Evolutionary conservation across 108 stramenopile species (phyloP).

Genomic region (Cyclotella kingstonii): DNA sequence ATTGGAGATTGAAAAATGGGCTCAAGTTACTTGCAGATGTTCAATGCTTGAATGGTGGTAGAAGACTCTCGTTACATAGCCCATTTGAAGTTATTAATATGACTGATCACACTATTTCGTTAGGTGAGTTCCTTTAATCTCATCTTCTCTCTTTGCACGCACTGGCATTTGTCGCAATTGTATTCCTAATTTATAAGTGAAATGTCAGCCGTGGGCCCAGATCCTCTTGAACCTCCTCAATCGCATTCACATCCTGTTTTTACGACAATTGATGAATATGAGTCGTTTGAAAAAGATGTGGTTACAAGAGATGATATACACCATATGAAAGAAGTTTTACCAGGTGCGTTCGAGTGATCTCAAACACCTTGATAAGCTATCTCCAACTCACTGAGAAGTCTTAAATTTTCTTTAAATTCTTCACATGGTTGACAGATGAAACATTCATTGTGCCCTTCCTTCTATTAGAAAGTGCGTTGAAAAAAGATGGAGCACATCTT

Average conservation of each 20-base stretch:
- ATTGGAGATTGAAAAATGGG: constrained; percentile 83
- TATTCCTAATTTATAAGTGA: too few relatives aligned
- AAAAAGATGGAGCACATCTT: constrained; percentile 58
- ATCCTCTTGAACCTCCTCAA: constrained; percentile 49
- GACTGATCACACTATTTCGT: constrained; percentile 69
- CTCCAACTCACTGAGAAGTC: neutral
- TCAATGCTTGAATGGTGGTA: constrained; percentile 82
- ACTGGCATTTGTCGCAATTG: too few relatives aligned
- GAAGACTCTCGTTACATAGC: constrained; percentile 75
- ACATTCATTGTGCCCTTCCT: constrained; percentile 45
- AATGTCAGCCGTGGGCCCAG: constrained; percentile 73
- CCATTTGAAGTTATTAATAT: constrained; percentile 84
- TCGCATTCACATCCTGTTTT: too few relatives aligned
- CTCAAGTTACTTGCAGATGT: constrained; percentile 86
- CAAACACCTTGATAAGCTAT: neutral
- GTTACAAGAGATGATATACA: too few relatives aligned
- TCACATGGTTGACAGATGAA: constrained; percentile 1
- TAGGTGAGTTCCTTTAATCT: constrained; percentile 11
- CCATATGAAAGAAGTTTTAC: constrained; percentile 5
- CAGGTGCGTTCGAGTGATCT: constrained; percentile 13
- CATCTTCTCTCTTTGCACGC: constrained; percentile 31
- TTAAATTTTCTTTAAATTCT: neutral
- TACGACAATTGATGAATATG: too few relatives aligned
- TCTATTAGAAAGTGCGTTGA: constrained; percentile 70
- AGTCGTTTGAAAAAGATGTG: too few relatives aligned